Evolutionary conservation across 345 rosid species (phyloP).

Genomic region (Ceriops decandra): DNA sequence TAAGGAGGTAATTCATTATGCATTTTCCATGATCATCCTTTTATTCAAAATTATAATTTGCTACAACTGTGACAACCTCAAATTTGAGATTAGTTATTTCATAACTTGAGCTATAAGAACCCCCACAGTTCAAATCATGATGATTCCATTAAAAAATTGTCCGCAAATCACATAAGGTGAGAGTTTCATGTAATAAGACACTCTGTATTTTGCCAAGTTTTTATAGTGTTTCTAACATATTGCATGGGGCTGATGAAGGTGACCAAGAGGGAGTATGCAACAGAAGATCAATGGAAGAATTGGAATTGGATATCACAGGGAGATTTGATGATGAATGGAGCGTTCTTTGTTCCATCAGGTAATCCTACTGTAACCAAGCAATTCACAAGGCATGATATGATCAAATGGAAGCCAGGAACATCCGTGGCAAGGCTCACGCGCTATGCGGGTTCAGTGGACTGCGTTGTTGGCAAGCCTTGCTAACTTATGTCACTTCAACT

Average conservation of each 20-base stretch:
- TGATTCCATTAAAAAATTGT: too few species aligned
- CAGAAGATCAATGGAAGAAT: constrained; percentile 31
- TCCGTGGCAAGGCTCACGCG: constrained; percentile 31
- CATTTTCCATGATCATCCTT: too few species aligned
- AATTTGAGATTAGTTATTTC: too few species aligned
- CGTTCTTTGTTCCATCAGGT: constrained; percentile 34
- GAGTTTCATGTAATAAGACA: too few species aligned
- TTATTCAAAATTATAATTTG: too few species aligned
- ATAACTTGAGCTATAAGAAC: too few species aligned
- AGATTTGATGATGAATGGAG: constrained; percentile 43
- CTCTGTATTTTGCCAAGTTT: not conserved
- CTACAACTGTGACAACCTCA: too few species aligned
- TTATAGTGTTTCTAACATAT: not conserved
- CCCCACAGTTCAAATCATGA: too few species aligned
- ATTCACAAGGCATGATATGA: constrained; percentile 21
- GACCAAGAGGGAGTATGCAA: constrained; percentile 42
- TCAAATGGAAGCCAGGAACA: constrained; percentile 28
- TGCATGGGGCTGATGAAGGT: constrained; percentile 19
- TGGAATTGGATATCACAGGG: constrained; percentile 44
- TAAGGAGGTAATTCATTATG: constrained; percentile 36
- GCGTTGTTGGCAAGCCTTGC: constrained; percentile 33
- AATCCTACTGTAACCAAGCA: not conserved
- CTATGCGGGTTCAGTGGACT: constrained; percentile 26
- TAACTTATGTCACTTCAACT: constrained; percentile 1
- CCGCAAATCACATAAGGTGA: too few species aligned